A percentile compares a stretch with the other conserved stretches of the same genome.
Conservation (phyloP, 768 basidiomycete species). For the Cystobasidium ongulense region DNA sequence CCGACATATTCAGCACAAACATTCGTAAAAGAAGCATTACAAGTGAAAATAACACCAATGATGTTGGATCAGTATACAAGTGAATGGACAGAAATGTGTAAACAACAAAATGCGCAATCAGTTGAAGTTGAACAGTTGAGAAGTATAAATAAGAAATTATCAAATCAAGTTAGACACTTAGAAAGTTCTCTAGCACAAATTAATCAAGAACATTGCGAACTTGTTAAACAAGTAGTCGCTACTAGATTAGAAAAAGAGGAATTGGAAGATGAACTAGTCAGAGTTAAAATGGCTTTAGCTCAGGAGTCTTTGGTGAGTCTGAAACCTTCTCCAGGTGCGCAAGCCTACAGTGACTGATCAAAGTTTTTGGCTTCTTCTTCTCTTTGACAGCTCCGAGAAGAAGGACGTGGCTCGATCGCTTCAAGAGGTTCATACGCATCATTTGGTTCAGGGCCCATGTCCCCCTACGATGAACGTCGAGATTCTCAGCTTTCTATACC, state of each 20-base stretch:
- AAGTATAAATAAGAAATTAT: slow-evolving; percentile 66
- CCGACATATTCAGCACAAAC: slow-evolving; percentile 61
- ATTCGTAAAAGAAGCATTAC: slow-evolving; percentile 79
- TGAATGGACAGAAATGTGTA: slow-evolving; percentile 33
- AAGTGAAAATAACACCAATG: slow-evolving; percentile 81
- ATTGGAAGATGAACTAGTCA: slow-evolving; percentile 83
- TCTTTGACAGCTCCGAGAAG: slow-evolving; percentile 17
- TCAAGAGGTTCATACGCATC: slow-evolving; percentile 18
- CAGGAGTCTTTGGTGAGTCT: slow-evolving; percentile 8
- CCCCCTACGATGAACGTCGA: not conserved
- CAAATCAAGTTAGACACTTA: slow-evolving; percentile 69
- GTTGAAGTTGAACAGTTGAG: slow-evolving; percentile 73
- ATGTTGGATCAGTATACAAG: slow-evolving; percentile 54
- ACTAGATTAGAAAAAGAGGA: slow-evolving; percentile 82
- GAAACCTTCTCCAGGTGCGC: not conserved
- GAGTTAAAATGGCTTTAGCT: slow-evolving; percentile 69
- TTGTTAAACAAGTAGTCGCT: slow-evolving; percentile 72
- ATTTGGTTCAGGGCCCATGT: not conserved
- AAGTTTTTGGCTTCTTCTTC: not conserved
- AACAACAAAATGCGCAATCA: slow-evolving; percentile 53
- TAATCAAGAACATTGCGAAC: slow-evolving; percentile 57
- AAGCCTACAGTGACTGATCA: not conserved
- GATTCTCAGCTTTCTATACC: not conserved
- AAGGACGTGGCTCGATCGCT: slow-evolving; percentile 13
- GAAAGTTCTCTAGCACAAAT: slow-evolving; percentile 70